phyloP scores from a whole-genome alignment of 306 rosid genomes.

The Malus asiatica region DNA sequence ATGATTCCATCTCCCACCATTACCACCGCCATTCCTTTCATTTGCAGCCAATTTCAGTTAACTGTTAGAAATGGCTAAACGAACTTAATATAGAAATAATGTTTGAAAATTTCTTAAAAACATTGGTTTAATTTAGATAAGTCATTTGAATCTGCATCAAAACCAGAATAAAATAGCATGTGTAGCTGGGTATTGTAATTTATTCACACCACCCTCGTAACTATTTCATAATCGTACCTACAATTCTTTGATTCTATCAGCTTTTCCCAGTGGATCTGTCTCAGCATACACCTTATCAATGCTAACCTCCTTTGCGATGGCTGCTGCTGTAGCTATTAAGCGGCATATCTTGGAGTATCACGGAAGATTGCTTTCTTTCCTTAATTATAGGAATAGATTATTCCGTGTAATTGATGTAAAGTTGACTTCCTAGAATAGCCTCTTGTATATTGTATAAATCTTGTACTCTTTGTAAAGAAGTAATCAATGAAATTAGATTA shows the following conservation, averaged over 20 bases:
- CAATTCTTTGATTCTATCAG: conserved; percentile 70
- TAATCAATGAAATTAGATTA: no score
- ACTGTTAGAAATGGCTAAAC: neutral
- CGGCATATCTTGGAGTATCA: no score
- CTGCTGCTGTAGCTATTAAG: no score
- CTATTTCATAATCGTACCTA: conserved; percentile 41
- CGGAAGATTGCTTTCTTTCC: no score
- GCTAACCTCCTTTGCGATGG: conserved; percentile 75
- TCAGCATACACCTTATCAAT: conserved; percentile 72
- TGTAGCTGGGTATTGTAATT: neutral
- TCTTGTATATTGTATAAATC: no score
- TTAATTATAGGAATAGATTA: no score
- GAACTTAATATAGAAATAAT: neutral
- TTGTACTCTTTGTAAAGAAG: no score
- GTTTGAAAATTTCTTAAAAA: neutral
- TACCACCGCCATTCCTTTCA: conserved; percentile 62
- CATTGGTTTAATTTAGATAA: neutral
- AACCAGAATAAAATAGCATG: neutral
- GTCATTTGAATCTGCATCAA: neutral
- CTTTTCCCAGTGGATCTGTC: conserved; percentile 76
- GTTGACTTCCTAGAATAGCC: no score
- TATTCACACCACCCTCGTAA: neutral
- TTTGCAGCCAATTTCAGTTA: conserved; percentile 45
- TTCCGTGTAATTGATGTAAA: no score
- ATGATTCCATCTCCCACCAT: conserved; percentile 94